These are phyloP conservation scores for Podila minutissima DNA, from an alignment of 192 early-diverging fungal species.

Conservation along the genomic window DNA sequence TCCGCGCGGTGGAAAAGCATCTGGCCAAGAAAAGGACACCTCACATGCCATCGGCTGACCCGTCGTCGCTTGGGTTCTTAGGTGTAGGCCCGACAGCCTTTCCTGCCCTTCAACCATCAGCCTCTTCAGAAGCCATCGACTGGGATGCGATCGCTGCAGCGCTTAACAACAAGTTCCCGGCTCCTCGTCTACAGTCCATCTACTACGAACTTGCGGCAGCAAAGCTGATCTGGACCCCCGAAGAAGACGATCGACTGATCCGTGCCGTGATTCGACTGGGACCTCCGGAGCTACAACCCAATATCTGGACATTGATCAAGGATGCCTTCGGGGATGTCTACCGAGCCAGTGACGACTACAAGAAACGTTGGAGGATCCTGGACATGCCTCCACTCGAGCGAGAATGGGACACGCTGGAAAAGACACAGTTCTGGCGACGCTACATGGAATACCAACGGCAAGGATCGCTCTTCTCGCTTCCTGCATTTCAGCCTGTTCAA, in stretches of 20 bases:
- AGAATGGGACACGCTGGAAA: constrained; percentile 37
- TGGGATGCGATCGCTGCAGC: constrained; percentile 17
- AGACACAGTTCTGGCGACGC: constrained; percentile 38
- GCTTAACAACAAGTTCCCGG: constrained; percentile 28
- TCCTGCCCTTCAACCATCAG: neutral
- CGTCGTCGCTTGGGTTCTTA: constrained; percentile 2
- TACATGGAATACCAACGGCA: constrained; percentile 18
- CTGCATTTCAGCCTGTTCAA: neutral
- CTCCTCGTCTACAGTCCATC: constrained; percentile 7
- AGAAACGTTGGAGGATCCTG: constrained; percentile 23
- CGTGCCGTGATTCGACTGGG: constrained; percentile 41
- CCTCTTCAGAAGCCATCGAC: constrained; percentile 15
- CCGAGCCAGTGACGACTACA: constrained; percentile 27
- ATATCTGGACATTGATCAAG: constrained; percentile 38
- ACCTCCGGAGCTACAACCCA: constrained; percentile 34
- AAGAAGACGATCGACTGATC: constrained; percentile 37
- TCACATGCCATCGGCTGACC: neutral
- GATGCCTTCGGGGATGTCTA: constrained; percentile 25
- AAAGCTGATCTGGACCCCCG: constrained; percentile 42
- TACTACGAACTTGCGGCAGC: constrained; percentile 29
- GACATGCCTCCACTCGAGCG: constrained; percentile 39
- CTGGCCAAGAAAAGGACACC: constrained; percentile 5
- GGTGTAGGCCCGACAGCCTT: neutral
- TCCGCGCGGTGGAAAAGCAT: constrained; percentile 23
- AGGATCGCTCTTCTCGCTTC: constrained; percentile 7